Evolutionary conservation across 2,329 filamentous ascomycete species (phyloP).

Genomic region (Pezizomycotina sp.): DNA sequence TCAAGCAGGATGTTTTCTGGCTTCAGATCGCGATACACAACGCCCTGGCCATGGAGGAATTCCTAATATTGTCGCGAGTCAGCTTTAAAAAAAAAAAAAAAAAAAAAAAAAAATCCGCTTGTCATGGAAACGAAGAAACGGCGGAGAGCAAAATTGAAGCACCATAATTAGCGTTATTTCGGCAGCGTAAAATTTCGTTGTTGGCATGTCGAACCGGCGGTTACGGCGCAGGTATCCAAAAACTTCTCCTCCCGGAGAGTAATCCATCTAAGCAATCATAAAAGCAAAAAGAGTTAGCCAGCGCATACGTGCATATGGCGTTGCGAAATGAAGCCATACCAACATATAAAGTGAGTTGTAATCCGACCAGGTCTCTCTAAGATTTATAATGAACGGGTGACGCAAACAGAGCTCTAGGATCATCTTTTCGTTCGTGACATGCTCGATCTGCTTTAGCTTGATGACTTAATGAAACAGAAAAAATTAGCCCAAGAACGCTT

Average conservation of each 20-base stretch:
- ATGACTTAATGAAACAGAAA: slow-evolving; percentile 39
- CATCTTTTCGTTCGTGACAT: slow-evolving; percentile 67
- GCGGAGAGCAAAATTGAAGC: too few relatives aligned
- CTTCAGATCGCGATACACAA: slow-evolving; percentile 69
- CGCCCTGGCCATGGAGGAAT: slow-evolving; percentile 58
- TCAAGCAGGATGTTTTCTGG: slow-evolving; percentile 70
- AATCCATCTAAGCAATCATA: slow-evolving; percentile 21
- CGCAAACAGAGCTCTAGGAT: slow-evolving; percentile 62
- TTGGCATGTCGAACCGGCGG: slow-evolving; percentile 61
- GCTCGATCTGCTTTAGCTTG: slow-evolving; percentile 70
- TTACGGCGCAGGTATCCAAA: slow-evolving; percentile 67
- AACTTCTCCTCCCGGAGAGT: slow-evolving; percentile 48
- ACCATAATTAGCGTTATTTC: slow-evolving; percentile 72
- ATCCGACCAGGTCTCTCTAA: slow-evolving; percentile 66
- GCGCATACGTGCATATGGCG: slow-evolving; percentile 5
- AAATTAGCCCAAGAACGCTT: slow-evolving; percentile 10
- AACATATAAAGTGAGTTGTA: slow-evolving; percentile 65
- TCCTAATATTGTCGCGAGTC: too few relatives aligned
- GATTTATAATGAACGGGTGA: slow-evolving; percentile 67
- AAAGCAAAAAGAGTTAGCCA: slow-evolving; percentile 4
- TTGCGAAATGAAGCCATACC: slow-evolving; percentile 28
- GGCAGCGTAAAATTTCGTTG: slow-evolving; percentile 65
- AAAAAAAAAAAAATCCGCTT: too few relatives aligned
- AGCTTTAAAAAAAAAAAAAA: too few relatives aligned
- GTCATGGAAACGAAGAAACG: too few relatives aligned